A percentile compares a stretch with the other conserved stretches of the same genome.
These are phyloP conservation scores for Acanthamoeba castellanii DNA, from an alignment of 208 protist species.

Conservation along the genomic window DNA sequence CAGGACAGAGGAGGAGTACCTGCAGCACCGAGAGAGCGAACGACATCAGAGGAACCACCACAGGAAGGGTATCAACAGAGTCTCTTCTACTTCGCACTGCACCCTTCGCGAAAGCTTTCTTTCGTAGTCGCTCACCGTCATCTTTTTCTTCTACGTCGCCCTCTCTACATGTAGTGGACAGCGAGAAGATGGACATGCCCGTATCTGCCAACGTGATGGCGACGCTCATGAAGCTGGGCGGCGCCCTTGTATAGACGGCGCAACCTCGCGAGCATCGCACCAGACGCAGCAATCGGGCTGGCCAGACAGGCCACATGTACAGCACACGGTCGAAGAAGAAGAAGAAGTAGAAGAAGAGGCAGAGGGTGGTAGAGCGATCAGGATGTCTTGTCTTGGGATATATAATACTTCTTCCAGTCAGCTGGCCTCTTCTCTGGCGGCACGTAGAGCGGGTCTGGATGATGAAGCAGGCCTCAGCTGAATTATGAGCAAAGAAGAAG, in stretches of 20 bases:
- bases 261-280: not conserved
- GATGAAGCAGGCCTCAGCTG: not conserved
- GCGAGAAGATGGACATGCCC: conserved; percentile 38
- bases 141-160: not conserved
- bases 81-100: not conserved
- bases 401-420: conserved; percentile 46
- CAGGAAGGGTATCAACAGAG: not conserved
- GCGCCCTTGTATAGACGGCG: not conserved
- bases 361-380: not conserved
- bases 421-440: conserved; percentile 49
- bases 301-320: not conserved
- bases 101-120: not conserved
- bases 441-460: conserved; percentile 18
- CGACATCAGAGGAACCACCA: conserved; percentile 1
- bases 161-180: not conserved
- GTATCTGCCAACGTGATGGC: conserved; percentile 47
- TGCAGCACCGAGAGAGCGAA: conserved; percentile 33
- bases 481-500: not conserved
- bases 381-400: not conserved
- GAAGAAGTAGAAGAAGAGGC: not conserved
- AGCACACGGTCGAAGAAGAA: not conserved
- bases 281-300: too few species aligned
- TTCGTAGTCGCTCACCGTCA: not conserved
- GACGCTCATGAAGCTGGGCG: conserved; percentile 55
- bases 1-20: conserved; percentile 34